Evolutionary conservation across 148 eudicot species (phyloP), one percentile per base, ranked within the genome.

Genomic region (Spergularia marina): DNA sequence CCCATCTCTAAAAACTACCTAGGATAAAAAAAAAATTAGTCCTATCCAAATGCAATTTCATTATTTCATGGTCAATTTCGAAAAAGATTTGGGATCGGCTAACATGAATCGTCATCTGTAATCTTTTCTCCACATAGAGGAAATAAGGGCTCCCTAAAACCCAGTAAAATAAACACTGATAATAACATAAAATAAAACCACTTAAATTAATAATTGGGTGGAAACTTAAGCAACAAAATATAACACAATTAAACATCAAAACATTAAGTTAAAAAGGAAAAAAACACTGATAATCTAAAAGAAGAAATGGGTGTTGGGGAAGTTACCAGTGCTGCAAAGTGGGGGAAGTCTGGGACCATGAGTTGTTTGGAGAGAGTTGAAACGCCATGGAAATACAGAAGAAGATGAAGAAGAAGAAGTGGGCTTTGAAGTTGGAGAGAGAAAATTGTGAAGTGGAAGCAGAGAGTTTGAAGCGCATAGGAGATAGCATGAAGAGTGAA

Each of bases 251-350:
- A 34, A 21, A 61, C 23, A 61, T 6, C 49, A 44, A 44, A 6
- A 4, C 1, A 30, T 30, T 1, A 30, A 30, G 36, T 30, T 2
- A 30, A 30, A n/a, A n/a, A n/a, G n/a, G n/a, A n/a, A 2, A 30
- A 30, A 30, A 30, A 30, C 34, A 30, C 1, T 30, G 34, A 30
- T 30, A 30, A 30, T 30, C 34, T 10, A 69, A 64, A 40, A 56
- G 1, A 59, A 12, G 7, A 52, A 13, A 0, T 0, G 41, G 9
- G 12, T 20, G 47, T 6, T 41, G 56, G 68, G 71, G 36, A 30
- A 30, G 66, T 20, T 85, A 89, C 90, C 88, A 82, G 83, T 44
- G 74, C 74, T 65, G 68, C 44, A 78, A 41, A 76, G 11, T 52
- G 74, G 69, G 76, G 82, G 44, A 74, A 74, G 47, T 70, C 25